These are phyloP conservation scores for Crithidia expoeki DNA, from an alignment of 208 protist genomes.

Conservation along the genomic window DNA sequence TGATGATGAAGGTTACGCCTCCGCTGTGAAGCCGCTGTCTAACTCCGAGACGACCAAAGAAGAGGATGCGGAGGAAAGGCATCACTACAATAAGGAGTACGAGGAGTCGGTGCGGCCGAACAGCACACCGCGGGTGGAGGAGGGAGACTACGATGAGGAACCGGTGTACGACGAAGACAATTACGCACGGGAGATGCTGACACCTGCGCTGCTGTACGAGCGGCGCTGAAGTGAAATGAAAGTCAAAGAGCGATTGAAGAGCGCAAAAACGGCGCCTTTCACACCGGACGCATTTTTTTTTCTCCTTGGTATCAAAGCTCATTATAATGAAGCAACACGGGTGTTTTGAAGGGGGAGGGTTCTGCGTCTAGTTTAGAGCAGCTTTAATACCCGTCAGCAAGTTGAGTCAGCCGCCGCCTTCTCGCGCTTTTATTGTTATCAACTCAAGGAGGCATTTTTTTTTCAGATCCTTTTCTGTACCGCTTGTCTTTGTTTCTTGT, in stretches of 20 bases:
- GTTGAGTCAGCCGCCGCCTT: no score
- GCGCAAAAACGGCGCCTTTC: no score
- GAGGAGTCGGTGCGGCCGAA: not conserved
- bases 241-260: no score
- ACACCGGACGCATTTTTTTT: no score
- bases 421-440: not conserved
- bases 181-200: slow-evolving; percentile 6
- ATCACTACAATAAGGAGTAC: slow-evolving; percentile 11
- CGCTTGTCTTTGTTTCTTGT: slow-evolving; percentile 1
- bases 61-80: slow-evolving; percentile 9
- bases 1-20: not conserved
- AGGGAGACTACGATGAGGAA: slow-evolving; percentile 11
- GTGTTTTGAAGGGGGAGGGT: no score
- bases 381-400: no score
- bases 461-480: not conserved
- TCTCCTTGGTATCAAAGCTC: no score
- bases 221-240: not conserved
- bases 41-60: not conserved
- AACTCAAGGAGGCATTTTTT: not conserved
- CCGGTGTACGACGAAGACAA: slow-evolving; percentile 4
- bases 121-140: slow-evolving; percentile 17
- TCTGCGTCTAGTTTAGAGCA: no score
- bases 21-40: not conserved
- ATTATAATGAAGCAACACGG: no score
- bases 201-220: not conserved